Percentiles rank a stretch among this genome's conserved stretches.
Conservation (phyloP, 139 green algal species). For the Chlamydomonas asymmetrica region DNA sequence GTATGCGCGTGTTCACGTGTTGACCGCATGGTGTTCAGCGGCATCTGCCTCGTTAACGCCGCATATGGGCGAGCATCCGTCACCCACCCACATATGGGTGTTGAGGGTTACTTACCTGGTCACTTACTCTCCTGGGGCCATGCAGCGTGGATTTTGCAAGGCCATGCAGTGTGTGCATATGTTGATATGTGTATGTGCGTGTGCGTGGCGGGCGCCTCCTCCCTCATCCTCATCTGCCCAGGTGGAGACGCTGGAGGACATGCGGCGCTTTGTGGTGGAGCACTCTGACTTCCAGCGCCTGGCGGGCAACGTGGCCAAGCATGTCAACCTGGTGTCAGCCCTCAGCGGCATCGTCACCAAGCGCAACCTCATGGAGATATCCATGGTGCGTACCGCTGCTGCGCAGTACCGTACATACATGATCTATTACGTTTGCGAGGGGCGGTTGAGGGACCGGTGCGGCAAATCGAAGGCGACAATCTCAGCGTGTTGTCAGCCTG, state of each 20-base stretch:
- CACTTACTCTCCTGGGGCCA: too few species aligned
- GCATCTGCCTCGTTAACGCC: too few species aligned
- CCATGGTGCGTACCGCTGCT: conserved; percentile 51
- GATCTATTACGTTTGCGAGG: not conserved
- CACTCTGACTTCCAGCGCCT: conserved; percentile 70
- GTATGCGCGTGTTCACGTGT: too few species aligned
- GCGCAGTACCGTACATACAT: too few species aligned
- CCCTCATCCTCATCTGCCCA: conserved; percentile 8
- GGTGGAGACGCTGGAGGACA: conserved; percentile 81
- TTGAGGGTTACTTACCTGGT: too few species aligned
- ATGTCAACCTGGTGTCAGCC: conserved; percentile 86
- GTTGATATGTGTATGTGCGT: not conserved
- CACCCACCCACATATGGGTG: too few species aligned
- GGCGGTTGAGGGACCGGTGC: not conserved
- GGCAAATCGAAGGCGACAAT: too few species aligned
- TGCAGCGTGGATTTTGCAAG: too few species aligned
- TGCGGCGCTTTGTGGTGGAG: conserved; percentile 83
- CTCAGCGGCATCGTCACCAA: conserved; percentile 62
- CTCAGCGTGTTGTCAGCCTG: too few species aligned
- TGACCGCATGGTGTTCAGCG: too few species aligned
- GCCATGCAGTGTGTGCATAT: not conserved
- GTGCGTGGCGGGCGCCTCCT: not conserved
- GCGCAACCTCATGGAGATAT: conserved; percentile 75
- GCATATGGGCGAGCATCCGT: too few species aligned
- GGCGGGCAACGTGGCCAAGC: conserved; percentile 78